Evolutionary conservation across 208 protist species (phyloP).

Genomic region (Acanthamoeba royreba): DNA sequence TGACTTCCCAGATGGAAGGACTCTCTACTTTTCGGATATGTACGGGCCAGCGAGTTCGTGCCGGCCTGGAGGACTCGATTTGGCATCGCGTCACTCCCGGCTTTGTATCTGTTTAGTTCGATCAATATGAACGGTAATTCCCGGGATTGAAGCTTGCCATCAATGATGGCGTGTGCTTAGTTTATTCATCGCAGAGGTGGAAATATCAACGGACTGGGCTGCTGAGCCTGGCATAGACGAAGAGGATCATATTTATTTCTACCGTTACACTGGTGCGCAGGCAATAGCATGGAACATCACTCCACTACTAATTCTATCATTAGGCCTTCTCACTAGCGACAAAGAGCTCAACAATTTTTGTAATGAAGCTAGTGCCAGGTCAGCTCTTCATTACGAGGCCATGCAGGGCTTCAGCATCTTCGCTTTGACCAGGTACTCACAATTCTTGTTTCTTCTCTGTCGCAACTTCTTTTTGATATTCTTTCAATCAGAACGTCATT

Average conservation of each 20-base stretch:
- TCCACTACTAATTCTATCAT: neutral
- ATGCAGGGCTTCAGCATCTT: neutral
- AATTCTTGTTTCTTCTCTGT: too few species aligned
- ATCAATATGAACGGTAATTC: neutral
- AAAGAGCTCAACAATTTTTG: neutral
- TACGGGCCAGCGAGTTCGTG: neutral
- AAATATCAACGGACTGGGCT: neutral
- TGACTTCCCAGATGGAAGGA: neutral
- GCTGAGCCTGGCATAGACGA: neutral
- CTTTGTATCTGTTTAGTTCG: neutral
- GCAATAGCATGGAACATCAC: neutral
- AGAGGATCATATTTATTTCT: neutral
- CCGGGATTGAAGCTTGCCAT: neutral
- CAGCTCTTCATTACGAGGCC: neutral
- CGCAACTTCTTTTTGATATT: neutral
- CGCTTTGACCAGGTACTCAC: neutral
- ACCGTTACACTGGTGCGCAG: neutral
- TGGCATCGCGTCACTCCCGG: neutral
- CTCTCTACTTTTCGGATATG: neutral
- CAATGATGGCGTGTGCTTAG: neutral
- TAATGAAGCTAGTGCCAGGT: neutral
- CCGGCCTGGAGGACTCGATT: neutral
- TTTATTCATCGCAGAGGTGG: neutral
- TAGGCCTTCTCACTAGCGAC: neutral
- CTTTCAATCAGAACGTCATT: neutral